phyloP scores from a whole-genome alignment of 768 basidiomycete species.

The Gymnopilus junonius region DNA sequence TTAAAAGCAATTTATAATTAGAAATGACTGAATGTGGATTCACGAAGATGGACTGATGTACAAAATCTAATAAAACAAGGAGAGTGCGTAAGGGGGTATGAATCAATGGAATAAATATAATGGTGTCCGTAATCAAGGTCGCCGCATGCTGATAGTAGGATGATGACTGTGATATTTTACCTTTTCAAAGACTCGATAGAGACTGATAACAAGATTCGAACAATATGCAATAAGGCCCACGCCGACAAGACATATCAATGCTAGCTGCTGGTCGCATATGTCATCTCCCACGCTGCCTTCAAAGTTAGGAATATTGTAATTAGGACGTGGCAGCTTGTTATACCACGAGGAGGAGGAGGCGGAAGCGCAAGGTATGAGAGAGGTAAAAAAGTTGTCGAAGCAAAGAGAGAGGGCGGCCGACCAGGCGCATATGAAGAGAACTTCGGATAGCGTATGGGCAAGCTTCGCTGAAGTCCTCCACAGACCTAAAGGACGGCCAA shows the following conservation, averaged over 20 bases:
- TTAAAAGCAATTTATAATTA: no score
- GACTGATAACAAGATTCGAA: constrained; percentile 81
- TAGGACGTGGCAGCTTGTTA: constrained; percentile 62
- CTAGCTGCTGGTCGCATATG: constrained; percentile 78
- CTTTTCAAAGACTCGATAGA: constrained; percentile 89
- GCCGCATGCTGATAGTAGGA: constrained; percentile 21
- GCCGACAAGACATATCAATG: constrained; percentile 78
- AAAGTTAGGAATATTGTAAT: constrained; percentile 42
- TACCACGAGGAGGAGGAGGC: constrained; percentile 72
- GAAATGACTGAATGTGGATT: not conserved
- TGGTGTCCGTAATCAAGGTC: constrained; percentile 5
- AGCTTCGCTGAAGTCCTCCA: constrained; percentile 91
- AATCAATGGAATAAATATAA: not conserved
- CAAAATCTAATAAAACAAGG: not conserved
- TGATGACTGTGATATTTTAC: constrained; percentile 69
- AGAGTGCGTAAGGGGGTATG: not conserved
- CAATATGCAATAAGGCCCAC: constrained; percentile 82
- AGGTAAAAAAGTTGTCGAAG: constrained; percentile 93
- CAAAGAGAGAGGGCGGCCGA: constrained; percentile 85
- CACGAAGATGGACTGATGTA: not conserved
- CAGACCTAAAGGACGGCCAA: constrained; percentile 88
- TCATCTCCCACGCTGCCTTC: constrained; percentile 54
- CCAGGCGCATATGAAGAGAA: constrained; percentile 93
- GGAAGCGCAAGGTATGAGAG: constrained; percentile 76
- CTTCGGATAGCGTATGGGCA: constrained; percentile 85